Conservation (phyloP, 2,329 filamentous ascomycete genomes). For the Fusarium veterinarium region DNA sequence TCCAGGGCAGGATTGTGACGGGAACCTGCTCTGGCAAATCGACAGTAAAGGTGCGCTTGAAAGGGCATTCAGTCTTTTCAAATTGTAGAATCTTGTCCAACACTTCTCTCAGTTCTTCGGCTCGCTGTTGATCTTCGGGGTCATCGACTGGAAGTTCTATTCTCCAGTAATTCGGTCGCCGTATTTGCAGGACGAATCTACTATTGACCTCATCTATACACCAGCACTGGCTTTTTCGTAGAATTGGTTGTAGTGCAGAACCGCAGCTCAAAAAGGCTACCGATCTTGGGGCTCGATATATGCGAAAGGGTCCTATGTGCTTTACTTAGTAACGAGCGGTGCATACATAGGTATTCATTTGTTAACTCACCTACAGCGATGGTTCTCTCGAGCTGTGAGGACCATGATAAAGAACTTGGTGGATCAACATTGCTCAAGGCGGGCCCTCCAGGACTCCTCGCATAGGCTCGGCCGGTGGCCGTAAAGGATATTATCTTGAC, state of each 20-base stretch:
- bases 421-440: slow-evolving; percentile 55
- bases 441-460: slow-evolving; percentile 49
- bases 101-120: slow-evolving; percentile 75
- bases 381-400: slow-evolving; percentile 80
- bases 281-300: slow-evolving; percentile 87
- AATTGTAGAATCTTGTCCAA: slow-evolving; percentile 81
- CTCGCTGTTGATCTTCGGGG: slow-evolving; percentile 59
- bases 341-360: not conserved
- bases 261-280: slow-evolving; percentile 91
- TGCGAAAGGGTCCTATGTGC: slow-evolving; percentile 74
- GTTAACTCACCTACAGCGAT: slow-evolving; percentile 75
- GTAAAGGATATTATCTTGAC: slow-evolving; percentile 74
- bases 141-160: slow-evolving; percentile 82
- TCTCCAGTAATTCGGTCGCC: slow-evolving; percentile 86
- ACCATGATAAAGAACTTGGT: slow-evolving; percentile 76
- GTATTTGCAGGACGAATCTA: slow-evolving; percentile 86
- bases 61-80: slow-evolving; percentile 89
- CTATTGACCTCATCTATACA: slow-evolving; percentile 85
- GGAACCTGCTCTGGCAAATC: slow-evolving; percentile 77
- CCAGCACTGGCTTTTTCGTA: slow-evolving; percentile 94
- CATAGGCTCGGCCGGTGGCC: slow-evolving; percentile 49
- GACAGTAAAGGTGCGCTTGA: slow-evolving; percentile 80
- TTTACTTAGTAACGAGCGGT: not conserved
- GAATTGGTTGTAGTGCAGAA: slow-evolving; percentile 83
- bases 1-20: slow-evolving; percentile 76